These are phyloP conservation scores for Pseudopithomyces chartarum DNA, from an alignment of 2,329 filamentous ascomycete genomes.

Conservation along the genomic window DNA sequence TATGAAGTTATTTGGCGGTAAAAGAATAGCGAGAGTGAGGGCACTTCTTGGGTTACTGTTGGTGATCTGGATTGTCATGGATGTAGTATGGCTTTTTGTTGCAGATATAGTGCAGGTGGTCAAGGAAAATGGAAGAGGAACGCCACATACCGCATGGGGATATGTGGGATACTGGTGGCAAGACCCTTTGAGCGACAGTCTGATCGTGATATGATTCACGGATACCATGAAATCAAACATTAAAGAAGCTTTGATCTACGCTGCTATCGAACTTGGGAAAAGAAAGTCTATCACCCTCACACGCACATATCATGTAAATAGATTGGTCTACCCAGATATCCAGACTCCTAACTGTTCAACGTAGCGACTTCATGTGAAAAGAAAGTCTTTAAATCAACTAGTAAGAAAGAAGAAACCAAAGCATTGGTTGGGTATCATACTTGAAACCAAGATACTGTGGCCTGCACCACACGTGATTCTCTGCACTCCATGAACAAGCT, in stretches of 20 bases:
- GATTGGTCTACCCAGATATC: no score
- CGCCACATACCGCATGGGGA: neutral
- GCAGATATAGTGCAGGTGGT: conserved; percentile 16
- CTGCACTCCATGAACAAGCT: no score
- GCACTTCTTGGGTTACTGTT: conserved; percentile 9
- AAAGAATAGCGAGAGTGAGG: conserved; percentile 9
- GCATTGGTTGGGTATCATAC: no score
- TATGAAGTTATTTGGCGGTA: conserved; percentile 2
- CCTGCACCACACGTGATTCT: no score
- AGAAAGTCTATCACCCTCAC: neutral
- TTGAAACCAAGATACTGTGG: no score
- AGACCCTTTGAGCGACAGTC: conserved; percentile 19
- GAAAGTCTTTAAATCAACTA: no score
- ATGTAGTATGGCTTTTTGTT: conserved; percentile 18
- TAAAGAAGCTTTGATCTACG: neutral
- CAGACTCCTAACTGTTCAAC: no score
- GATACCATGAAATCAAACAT: neutral
- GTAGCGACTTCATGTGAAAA: no score
- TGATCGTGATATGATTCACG: conserved; percentile 16
- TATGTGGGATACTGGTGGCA: conserved; percentile 15
- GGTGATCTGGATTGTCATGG: conserved; percentile 11
- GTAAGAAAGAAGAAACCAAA: no score
- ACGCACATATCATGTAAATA: no score
- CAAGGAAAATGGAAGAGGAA: neutral
- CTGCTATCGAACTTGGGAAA: neutral